Conservation (phyloP, 2,329 filamentous ascomycete genomes). For the Diaporthe destruens region DNA sequence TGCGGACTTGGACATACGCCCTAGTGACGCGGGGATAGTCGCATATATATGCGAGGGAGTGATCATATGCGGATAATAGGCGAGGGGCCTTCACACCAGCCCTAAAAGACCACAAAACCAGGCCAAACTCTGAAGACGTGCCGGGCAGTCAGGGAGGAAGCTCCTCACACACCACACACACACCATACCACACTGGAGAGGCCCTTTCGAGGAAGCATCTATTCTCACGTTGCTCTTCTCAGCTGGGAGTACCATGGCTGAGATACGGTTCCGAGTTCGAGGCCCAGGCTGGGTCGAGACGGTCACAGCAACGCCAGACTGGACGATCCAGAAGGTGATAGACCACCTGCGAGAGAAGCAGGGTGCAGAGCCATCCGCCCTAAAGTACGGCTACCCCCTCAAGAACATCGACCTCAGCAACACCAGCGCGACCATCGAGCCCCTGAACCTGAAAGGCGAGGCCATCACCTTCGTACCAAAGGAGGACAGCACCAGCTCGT, state of each 20-base stretch:
- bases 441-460: conserved; percentile 62
- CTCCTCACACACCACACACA: background rate
- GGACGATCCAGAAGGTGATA: conserved; percentile 73
- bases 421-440: conserved; percentile 60
- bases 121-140: background rate
- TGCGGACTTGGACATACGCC: background rate
- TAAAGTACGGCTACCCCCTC: conserved; percentile 89
- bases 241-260: conserved; percentile 35
- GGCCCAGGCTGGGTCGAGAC: conserved; percentile 80
- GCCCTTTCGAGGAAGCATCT: no score
- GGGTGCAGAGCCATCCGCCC: conserved; percentile 73
- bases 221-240: background rate
- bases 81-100: background rate
- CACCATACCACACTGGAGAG: background rate
- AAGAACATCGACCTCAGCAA: conserved; percentile 74
- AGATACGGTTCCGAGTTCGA: conserved; percentile 81
- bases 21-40: conserved; percentile 1
- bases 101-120: background rate
- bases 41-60: conserved; percentile 21
- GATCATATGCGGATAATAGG: background rate
- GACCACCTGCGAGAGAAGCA: conserved; percentile 73
- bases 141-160: background rate
- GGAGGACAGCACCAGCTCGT: conserved; percentile 48
- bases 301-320: conserved; percentile 75
- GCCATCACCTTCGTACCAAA: conserved; percentile 63